Conservation (phyloP, 495 filamentous ascomycete genomes). For the Lineolata rhizophorae region DNA sequence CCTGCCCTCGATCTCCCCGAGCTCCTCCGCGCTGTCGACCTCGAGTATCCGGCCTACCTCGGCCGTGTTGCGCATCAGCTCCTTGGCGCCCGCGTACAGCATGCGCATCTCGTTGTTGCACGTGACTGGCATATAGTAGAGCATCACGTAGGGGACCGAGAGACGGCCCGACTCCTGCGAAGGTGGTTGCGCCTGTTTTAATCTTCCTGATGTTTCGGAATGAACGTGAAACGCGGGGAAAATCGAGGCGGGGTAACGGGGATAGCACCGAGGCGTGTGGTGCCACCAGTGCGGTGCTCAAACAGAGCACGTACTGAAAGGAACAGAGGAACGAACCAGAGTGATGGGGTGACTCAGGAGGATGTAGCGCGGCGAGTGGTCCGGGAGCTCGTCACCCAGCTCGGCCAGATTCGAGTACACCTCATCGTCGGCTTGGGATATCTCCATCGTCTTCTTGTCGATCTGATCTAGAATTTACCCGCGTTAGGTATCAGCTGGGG, state of each 20-base stretch:
- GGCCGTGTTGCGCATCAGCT: constrained; percentile 76
- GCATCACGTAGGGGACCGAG: constrained; percentile 68
- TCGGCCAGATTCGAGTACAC: constrained; percentile 62
- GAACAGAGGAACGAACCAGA: constrained; percentile 35
- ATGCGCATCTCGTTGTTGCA: constrained; percentile 68
- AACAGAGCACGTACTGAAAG: too few species aligned
- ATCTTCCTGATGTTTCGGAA: too few species aligned
- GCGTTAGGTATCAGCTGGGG: constrained; percentile 7
- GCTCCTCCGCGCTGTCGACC: constrained; percentile 50
- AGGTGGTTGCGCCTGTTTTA: too few species aligned
- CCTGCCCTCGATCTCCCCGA: constrained; percentile 50
- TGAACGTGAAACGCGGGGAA: too few species aligned
- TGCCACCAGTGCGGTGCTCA: neutral
- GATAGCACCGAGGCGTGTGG: too few species aligned
- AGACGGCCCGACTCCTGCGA: constrained; percentile 35
- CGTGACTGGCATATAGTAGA: constrained; percentile 81
- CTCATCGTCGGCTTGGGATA: constrained; percentile 50
- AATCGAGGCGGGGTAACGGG: too few species aligned
- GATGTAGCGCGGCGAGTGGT: constrained; percentile 71
- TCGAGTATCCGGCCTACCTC: constrained; percentile 69
- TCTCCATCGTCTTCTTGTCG: constrained; percentile 70
- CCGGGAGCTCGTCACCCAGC: constrained; percentile 76
- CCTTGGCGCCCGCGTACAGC: constrained; percentile 89
- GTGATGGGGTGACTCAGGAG: constrained; percentile 78
- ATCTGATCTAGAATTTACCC: constrained; percentile 43